Conservation (phyloP, 116 monocot species). For the Thalassia testudinum region DNA sequence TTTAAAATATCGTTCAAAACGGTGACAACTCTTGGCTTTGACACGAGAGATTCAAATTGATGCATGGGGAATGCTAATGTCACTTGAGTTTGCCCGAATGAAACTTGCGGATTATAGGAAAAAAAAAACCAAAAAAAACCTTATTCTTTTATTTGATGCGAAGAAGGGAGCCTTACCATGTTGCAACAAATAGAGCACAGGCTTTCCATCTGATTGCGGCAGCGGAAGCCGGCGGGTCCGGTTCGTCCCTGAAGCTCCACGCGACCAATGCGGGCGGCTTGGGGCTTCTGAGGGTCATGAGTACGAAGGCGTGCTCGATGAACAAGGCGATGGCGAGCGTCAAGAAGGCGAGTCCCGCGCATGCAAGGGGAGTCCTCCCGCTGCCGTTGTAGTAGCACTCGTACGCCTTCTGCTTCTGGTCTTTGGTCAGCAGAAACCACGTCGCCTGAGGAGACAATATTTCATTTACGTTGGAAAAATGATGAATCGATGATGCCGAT, state of each 20-base stretch:
- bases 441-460: constrained; percentile 5
- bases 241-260: constrained; percentile 8
- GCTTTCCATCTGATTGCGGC: constrained; percentile 29
- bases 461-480: too few relatives aligned
- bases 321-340: constrained; percentile 67
- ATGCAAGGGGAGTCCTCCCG: constrained; percentile 44
- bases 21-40: too few relatives aligned
- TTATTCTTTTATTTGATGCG: too few relatives aligned
- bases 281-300: constrained; percentile 35
- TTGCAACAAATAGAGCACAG: constrained; percentile 34
- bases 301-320: constrained; percentile 58
- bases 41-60: too few relatives aligned
- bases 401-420: constrained; percentile 3
- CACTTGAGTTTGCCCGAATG: too few relatives aligned
- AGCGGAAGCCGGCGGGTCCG: constrained; percentile 1
- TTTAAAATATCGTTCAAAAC: too few relatives aligned
- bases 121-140: too few relatives aligned
- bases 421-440: constrained; percentile 20
- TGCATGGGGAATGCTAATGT: too few relatives aligned
- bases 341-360: constrained; percentile 49
- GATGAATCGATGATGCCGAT: too few relatives aligned
- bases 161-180: constrained; percentile 23
- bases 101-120: too few relatives aligned
- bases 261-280: constrained; percentile 5
- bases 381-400: constrained; percentile 56